Conservation (phyloP, 2,329 filamentous ascomycete species). For the Colletotrichum higginsianum region DNA sequence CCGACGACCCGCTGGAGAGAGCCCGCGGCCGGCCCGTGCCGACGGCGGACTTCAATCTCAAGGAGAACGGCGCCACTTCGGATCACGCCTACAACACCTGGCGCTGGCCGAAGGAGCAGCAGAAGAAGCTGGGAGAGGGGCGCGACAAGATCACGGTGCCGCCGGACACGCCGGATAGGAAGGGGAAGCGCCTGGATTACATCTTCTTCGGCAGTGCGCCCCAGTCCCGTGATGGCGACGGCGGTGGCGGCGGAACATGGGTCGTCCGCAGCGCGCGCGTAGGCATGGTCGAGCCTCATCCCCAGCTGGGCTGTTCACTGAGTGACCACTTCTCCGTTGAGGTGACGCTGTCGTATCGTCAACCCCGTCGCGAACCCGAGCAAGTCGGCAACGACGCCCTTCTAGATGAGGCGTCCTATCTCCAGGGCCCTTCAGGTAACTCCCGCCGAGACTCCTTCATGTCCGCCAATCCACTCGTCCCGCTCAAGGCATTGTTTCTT, state of each 20-base stretch:
- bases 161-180: conserved; percentile 76
- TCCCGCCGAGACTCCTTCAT: conserved; percentile 37
- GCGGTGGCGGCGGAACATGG: conserved; percentile 66
- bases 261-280: conserved; percentile 79
- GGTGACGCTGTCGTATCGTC: conserved; percentile 75
- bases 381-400: conserved; percentile 36
- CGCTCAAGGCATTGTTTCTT: conserved; percentile 44
- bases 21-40: conserved; percentile 78
- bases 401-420: conserved; percentile 56
- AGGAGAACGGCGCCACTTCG: conserved; percentile 88
- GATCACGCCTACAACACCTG: conserved; percentile 92
- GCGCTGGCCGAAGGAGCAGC: conserved; percentile 84
- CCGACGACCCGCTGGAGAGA: conserved; percentile 77
- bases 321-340: conserved; percentile 97
- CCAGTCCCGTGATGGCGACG: conserved; percentile 27
- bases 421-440: conserved; percentile 55
- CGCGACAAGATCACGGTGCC: conserved; percentile 73
- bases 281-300: conserved; percentile 86
- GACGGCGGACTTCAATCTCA: conserved; percentile 82
- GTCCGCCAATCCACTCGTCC: conserved; percentile 50
- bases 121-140: conserved; percentile 76
- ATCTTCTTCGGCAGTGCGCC: conserved; percentile 79
- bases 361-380: conserved; percentile 43
- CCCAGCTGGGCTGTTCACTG: conserved; percentile 84
- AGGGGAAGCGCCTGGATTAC: conserved; percentile 93